Evolutionary conservation across 2,329 filamentous ascomycete genomes (phyloP).

Genomic region (Pestalotiopsis fici): DNA sequence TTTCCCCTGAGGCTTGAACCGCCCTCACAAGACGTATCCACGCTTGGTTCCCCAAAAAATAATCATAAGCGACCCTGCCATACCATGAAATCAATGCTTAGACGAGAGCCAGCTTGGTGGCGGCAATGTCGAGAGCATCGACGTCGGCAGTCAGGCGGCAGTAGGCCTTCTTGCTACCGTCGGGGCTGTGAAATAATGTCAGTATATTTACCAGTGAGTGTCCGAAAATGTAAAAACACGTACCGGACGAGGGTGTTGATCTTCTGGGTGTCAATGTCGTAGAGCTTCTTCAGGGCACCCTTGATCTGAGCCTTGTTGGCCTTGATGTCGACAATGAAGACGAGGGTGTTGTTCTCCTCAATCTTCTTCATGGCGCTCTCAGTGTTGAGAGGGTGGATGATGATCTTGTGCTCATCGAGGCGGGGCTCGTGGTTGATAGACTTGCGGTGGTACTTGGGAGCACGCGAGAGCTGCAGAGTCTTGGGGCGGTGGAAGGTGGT

Average conservation of each 20-base stretch:
- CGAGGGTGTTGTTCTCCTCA: slow-evolving; percentile 99
- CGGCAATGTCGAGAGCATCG: slow-evolving; percentile 98
- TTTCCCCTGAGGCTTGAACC: slow-evolving; percentile 16
- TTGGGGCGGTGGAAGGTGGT: slow-evolving; percentile 98
- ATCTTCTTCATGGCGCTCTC: slow-evolving; percentile 99
- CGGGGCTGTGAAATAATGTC: slow-evolving; percentile 61
- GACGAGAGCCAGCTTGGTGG: slow-evolving; percentile 97
- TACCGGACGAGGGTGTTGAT: slow-evolving; percentile 99
- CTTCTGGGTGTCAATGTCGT: slow-evolving; percentile 97
- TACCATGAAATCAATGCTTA: slow-evolving; percentile 52
- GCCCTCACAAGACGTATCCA: background rate
- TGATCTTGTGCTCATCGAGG: slow-evolving; percentile 96
- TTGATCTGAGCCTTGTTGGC: slow-evolving; percentile 99
- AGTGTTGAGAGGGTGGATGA: slow-evolving; percentile 98
- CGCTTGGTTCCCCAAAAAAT: background rate
- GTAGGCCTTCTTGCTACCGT: slow-evolving; percentile 99
- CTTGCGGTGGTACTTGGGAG: slow-evolving; percentile 95
- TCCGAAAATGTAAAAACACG: slow-evolving; percentile 26
- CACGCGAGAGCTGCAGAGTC: slow-evolving; percentile 87
- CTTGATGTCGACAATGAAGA: slow-evolving; percentile 96
- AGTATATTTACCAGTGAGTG: background rate
- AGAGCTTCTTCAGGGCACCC: slow-evolving; percentile 96
- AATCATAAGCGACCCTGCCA: slow-evolving; percentile 14
- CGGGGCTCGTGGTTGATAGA: slow-evolving; percentile 86
- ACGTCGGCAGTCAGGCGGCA: slow-evolving; percentile 94